A percentile compares a stretch with the other conserved stretches of the same genome.
Evolutionary conservation across 768 basidiomycete species (phyloP).

Genomic region (Boletus sp.): DNA sequence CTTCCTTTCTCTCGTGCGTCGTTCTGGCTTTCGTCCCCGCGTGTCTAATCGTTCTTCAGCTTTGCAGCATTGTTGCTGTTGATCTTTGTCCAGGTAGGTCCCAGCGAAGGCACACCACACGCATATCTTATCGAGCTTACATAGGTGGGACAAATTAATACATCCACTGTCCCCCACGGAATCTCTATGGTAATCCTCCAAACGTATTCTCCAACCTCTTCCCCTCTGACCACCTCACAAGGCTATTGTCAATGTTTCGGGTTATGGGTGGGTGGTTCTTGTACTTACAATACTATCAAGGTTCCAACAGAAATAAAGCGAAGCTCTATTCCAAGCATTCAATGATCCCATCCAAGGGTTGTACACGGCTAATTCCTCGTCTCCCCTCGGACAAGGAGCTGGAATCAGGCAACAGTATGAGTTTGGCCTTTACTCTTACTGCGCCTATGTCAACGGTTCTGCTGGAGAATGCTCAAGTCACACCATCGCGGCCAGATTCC

Average conservation of each 20-base stretch:
- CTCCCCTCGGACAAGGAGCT: conserved; percentile 50
- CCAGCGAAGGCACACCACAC: conserved; percentile 12
- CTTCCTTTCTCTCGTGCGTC: conserved; percentile 68
- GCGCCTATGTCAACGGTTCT: conserved; percentile 61
- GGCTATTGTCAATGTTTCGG: conserved; percentile 68
- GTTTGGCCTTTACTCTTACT: conserved; percentile 81
- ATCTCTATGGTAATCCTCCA: conserved; percentile 62
- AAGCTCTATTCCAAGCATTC: conserved; percentile 47
- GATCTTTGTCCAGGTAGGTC: conserved; percentile 77
- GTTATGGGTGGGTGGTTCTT: conserved; percentile 54
- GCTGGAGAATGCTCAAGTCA: conserved; percentile 63
- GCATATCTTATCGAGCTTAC: conserved; percentile 19
- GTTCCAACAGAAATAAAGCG: conserved; percentile 33
- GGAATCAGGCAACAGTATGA: conserved; percentile 71
- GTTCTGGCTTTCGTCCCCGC: conserved; percentile 1
- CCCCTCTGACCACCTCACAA: conserved; percentile 30
- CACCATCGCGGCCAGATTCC: conserved; percentile 55
- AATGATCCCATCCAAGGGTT: conserved; percentile 59
- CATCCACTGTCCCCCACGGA: conserved; percentile 63
- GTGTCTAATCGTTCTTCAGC: conserved; percentile 14
- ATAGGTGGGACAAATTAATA: conserved; percentile 82
- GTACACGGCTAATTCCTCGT: conserved; percentile 63
- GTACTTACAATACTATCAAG: neutral
- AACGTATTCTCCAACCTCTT: neutral
- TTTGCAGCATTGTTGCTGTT: conserved; percentile 50